Evolutionary conservation across 257 asterid species (phyloP).

Genomic region (Solanum etuberosum): DNA sequence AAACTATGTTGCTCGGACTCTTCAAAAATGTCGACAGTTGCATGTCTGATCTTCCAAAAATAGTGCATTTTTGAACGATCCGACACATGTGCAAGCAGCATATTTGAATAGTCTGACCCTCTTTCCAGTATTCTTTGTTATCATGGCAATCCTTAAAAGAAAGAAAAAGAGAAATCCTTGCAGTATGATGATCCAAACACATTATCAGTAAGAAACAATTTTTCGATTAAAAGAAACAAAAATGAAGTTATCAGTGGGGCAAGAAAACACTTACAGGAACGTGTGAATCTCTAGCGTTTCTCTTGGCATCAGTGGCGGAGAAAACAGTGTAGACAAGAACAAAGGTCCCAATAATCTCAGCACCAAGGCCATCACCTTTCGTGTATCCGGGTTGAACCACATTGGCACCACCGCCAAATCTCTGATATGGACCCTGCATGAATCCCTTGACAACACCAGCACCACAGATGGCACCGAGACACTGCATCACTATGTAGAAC

Average conservation of each 20-base stretch:
- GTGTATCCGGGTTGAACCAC: slow-evolving; percentile 28
- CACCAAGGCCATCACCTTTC: slow-evolving; percentile 40
- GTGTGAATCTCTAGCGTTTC: slow-evolving; percentile 41
- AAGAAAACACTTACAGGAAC: slow-evolving; percentile 24
- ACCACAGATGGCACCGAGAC: slow-evolving; percentile 44
- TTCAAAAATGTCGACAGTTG: neutral
- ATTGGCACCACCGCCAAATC: slow-evolving; percentile 28
- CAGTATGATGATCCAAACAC: neutral
- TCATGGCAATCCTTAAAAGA: neutral
- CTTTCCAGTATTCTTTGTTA: neutral
- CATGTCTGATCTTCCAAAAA: neutral
- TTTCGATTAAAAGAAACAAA: neutral
- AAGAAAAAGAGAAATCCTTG: neutral
- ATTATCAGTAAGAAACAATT: neutral
- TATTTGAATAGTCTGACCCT: neutral
- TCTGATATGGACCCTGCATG: slow-evolving; percentile 19
- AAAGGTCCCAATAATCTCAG: slow-evolving; percentile 39
- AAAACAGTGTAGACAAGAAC: slow-evolving; percentile 44
- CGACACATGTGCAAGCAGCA: neutral
- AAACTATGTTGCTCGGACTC: neutral
- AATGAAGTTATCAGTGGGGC: neutral
- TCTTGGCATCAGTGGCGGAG: slow-evolving; percentile 53
- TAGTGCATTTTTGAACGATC: neutral
- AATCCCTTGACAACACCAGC: slow-evolving; percentile 45
- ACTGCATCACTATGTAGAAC: slow-evolving; percentile 44